Evolutionary conservation across 257 asterid species (phyloP).

Genomic region (Nicotiana paniculata): DNA sequence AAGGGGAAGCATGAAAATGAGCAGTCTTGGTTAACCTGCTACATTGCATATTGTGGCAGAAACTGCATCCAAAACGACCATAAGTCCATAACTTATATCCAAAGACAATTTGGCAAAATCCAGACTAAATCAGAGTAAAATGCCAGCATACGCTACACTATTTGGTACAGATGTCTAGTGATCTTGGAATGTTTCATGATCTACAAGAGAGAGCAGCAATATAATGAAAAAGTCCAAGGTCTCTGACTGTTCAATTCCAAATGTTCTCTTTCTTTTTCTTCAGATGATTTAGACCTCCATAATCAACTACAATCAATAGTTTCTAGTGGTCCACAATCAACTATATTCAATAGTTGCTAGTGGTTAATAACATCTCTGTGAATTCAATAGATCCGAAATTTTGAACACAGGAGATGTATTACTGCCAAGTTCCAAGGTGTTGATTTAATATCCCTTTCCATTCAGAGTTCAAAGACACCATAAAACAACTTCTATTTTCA

Average conservation of each 20-base stretch:
- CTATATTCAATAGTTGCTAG: background rate
- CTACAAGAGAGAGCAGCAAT: background rate
- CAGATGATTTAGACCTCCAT: background rate
- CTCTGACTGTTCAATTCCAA: background rate
- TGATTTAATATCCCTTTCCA: background rate
- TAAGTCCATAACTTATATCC: background rate
- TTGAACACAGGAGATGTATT: background rate
- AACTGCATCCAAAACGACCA: background rate
- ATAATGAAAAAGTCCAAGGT: background rate
- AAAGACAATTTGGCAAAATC: background rate
- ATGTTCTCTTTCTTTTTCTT: background rate
- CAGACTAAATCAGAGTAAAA: background rate
- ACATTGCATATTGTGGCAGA: background rate
- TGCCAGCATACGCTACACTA: background rate
- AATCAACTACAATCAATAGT: background rate
- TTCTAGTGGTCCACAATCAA: background rate
- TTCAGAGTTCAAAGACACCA: background rate
- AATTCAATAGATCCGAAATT: background rate
- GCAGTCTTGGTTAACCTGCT: background rate
- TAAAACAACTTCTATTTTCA: background rate
- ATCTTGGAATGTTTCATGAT: background rate
- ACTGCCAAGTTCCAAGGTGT: background rate
- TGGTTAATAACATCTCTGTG: background rate
- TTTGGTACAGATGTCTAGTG: slow-evolving; percentile 2
- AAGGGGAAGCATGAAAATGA: slow-evolving; percentile 2